These are phyloP conservation scores for Ocimum tenuiflorum DNA, from an alignment of 257 asterid species.

Conservation along the genomic window DNA sequence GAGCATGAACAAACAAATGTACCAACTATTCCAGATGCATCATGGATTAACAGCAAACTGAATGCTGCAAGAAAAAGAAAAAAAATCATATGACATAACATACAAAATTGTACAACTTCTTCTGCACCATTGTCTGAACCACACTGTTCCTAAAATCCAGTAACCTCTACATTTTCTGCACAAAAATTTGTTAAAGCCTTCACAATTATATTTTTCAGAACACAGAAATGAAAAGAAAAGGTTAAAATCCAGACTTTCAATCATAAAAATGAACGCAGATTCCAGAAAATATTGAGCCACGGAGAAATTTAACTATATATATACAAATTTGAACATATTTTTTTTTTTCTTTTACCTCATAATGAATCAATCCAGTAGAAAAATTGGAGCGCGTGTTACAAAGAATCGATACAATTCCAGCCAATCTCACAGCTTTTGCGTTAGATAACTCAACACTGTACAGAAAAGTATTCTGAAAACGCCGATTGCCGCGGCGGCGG, in stretches of 20 bases:
- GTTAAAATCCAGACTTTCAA: slow-evolving; percentile 2
- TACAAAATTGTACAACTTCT: slow-evolving; percentile 2
- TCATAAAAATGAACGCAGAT: slow-evolving; percentile 23
- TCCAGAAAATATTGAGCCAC: slow-evolving; percentile 9
- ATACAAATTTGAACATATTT: slow-evolving; percentile 16
- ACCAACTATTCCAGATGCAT: no score
- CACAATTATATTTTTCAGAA: slow-evolving; percentile 13
- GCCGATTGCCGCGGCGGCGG: slow-evolving; percentile 11
- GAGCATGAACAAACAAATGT: not conserved
- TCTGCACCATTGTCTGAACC: slow-evolving; percentile 1
- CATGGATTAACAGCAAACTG: slow-evolving; percentile 1
- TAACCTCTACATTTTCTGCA: no score
- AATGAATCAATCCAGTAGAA: slow-evolving; percentile 31
- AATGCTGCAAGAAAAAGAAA: slow-evolving; percentile 7
- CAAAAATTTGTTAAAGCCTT: not conserved
- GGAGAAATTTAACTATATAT: slow-evolving; percentile 5
- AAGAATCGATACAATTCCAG: not conserved
- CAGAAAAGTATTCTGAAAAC: slow-evolving; percentile 27
- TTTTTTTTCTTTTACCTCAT: not conserved
- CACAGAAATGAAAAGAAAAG: not conserved
- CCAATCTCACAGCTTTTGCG: slow-evolving; percentile 27
- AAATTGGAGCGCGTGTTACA: slow-evolving; percentile 32
- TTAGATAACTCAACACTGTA: slow-evolving; percentile 35
- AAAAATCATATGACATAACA: slow-evolving; percentile 8
- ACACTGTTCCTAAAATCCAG: slow-evolving; percentile 11